These are phyloP conservation scores for Oryza glumipatula DNA, from an alignment of 176 grass and related monocot species.

Conservation along the genomic window DNA sequence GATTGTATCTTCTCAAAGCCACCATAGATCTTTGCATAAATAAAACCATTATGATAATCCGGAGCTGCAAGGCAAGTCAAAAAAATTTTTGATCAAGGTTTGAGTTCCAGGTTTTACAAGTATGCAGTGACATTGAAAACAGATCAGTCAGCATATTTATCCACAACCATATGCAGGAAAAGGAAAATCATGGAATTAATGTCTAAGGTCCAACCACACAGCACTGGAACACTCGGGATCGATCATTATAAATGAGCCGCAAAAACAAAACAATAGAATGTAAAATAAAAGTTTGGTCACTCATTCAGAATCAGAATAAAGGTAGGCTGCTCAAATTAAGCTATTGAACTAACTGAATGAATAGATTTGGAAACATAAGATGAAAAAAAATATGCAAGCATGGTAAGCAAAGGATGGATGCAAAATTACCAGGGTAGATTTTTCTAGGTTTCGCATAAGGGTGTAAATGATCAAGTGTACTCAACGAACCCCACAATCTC, in stretches of 20 bases:
- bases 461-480: conserved; percentile 64
- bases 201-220: conserved; percentile 18
- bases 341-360: conserved; percentile 23
- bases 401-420: conserved; percentile 12
- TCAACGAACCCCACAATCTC: conserved; percentile 88
- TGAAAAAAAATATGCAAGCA: neutral
- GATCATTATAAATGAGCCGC: conserved; percentile 9
- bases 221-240: neutral
- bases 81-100: conserved; percentile 19
- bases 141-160: conserved; percentile 20
- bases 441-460: conserved; percentile 68
- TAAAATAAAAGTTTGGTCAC: conserved; percentile 13
- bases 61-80: conserved; percentile 59
- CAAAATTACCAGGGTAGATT: conserved; percentile 63
- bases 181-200: conserved; percentile 26
- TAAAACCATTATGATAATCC: conserved; percentile 76
- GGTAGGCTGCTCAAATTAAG: neutral
- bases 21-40: conserved; percentile 98
- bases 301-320: conserved; percentile 17
- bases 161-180: conserved; percentile 7
- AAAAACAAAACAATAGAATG: conserved; percentile 18
- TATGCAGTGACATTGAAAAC: neutral
- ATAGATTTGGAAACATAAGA: neutral
- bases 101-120: conserved; percentile 7
- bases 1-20: conserved; percentile 96